Evolutionary conservation across 148 eudicot species (phyloP), one percentile per base, ranked within the genome.

Genomic region (Cornus suecica): DNA sequence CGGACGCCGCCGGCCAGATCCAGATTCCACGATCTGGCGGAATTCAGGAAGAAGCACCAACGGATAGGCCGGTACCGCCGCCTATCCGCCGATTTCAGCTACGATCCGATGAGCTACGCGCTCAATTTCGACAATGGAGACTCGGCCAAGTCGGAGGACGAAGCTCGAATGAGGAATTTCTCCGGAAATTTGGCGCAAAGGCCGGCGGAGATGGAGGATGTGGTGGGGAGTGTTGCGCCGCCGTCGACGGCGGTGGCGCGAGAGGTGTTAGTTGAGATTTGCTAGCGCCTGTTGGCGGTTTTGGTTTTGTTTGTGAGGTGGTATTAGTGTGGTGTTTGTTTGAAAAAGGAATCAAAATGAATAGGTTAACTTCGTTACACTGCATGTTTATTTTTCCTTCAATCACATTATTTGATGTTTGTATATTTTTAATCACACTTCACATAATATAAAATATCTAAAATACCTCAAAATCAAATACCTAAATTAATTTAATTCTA

Each of bases 31-130:
- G 34, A 83, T 22, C 79, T 74, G 48, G 65, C 69, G 78, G 83
- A 81, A 20, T 48, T 71, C 58, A 86, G 78, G 60, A 72, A 28
- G n/a, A 74, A 51, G 63, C 75, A 74, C 45, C 69, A 74, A 7
- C 77, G 77, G 5, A 66, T 61, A 16, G 71, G 84, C 10, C 48
- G 76, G 26, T 74, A 76, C 71, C 84, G 84, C 13, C 75, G 83
- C 5, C 65, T 54, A 78, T 71, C 87, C 14, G 76, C 79, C 5
- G 90, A 89, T 68, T 89, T 85, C 70, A 71, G 82, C 54, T 89
- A 89, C 77, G 90, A 89, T 42, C 90, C 92, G 3, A 70, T 89
- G 52, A 89, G 92, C 62, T 89, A 89, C 78, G 82, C 90, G 69
- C 90, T 85, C 66, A 89, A 89, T 65, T 89, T 89, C 67, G 87